Evolutionary conservation across 371 early-diverging fungal species (phyloP), one percentile per base, ranked within the genome.

Genomic region (Mortierella sp.): DNA sequence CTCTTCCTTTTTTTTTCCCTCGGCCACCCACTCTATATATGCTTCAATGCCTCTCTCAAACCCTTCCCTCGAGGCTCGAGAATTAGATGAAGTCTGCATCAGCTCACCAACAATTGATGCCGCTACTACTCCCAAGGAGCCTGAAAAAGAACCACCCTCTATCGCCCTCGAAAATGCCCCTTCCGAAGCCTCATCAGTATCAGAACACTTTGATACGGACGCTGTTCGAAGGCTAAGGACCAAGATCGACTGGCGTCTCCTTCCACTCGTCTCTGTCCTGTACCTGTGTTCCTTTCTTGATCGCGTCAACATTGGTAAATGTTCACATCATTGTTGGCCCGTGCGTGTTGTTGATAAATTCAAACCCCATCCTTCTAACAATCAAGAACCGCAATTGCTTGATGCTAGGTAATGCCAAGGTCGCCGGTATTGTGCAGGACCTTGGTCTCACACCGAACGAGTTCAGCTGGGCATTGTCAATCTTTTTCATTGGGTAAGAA

Each of bases 211-310:
- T 2, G 62, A 68, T 10, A 41, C 56, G 1, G 62, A 27, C 14
- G 57, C 44, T 3, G 37, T 68, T 29, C 49, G 50, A 14, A 49
- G 34, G 37, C 24, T 91, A 37, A 79, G 88, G 12, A 80, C 84
- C 45, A 90, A 85, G 57, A 78, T 92, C 31, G 92, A 92, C 70
- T 46, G 73, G 24, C 86, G 88, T 14, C 72, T 94, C 1, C 72
- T 92, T 40, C 86, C 93, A 2, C 82, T 89, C 71, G 80, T 92
- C 17, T 82, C 85, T 56, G 69, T 88, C 22, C 83, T 89, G 14
- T 92, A 92, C 60, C 82, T 92, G 43, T 86, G 90, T 24, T 84
- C 84, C 49, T 88, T 88, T 55, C 73, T 94, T 3, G 93, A 92
- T 67, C 86, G 93, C 45, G 86, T 86, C 43, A 94, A 92, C 63